These are phyloP conservation scores for Penicillium sp. DNA, from an alignment of 2,329 filamentous ascomycete species.

Conservation along the genomic window DNA sequence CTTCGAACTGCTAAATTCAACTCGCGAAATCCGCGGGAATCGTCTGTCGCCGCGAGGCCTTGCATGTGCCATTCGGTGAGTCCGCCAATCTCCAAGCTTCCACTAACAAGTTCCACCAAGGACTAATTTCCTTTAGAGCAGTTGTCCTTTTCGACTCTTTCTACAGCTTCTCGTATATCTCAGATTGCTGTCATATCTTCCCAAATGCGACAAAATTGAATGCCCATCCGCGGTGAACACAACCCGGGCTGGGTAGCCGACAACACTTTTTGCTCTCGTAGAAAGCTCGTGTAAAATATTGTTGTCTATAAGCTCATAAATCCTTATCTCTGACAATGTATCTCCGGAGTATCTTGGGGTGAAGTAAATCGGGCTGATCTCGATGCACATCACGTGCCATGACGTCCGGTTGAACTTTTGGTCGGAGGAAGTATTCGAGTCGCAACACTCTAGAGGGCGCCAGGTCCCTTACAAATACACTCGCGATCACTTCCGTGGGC, in stretches of 20 bases:
- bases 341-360: neutral
- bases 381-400: constrained; percentile 21
- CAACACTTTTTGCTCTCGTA: neutral
- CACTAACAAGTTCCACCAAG: neutral
- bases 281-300: neutral
- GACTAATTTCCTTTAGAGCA: neutral
- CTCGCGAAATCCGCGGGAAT: neutral
- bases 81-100: neutral
- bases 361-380: neutral
- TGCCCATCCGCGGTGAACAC: neutral
- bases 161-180: neutral
- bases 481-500: neutral
- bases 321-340: neutral
- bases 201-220: constrained; percentile 5
- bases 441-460: neutral
- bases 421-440: neutral
- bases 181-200: neutral
- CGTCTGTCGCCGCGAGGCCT: neutral
- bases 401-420: constrained; percentile 22
- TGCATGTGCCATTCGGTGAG: neutral
- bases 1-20: neutral
- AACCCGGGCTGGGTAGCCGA: neutral
- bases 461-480: neutral
- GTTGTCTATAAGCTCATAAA: neutral
- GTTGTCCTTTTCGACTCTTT: neutral